phyloP scores from a whole-genome alignment of 1,139 yeast genomes.

The Spencermartinsiella ligniputridi region DNA sequence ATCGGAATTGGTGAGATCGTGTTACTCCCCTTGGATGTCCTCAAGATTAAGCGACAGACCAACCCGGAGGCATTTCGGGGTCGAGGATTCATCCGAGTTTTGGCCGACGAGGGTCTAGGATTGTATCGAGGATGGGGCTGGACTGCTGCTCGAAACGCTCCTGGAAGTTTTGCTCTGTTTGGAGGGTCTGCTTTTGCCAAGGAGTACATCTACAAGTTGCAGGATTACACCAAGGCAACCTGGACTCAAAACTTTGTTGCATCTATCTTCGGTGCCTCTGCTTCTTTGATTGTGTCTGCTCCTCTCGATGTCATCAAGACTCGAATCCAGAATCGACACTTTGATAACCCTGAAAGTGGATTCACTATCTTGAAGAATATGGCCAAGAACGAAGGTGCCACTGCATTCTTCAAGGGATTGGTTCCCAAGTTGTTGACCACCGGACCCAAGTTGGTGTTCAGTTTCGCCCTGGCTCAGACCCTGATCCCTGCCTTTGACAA shows the following conservation, averaged over 20 bases:
- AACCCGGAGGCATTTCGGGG: slow-evolving; percentile 98
- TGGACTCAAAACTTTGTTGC: slow-evolving; percentile 95
- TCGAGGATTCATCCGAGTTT: slow-evolving; percentile 84
- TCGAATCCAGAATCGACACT: slow-evolving; percentile 93
- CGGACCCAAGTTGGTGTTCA: slow-evolving; percentile 96
- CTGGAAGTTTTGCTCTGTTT: slow-evolving; percentile 94
- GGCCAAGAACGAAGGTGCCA: slow-evolving; percentile 71
- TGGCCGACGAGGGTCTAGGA: slow-evolving; percentile 87
- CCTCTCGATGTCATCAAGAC: slow-evolving; percentile 98
- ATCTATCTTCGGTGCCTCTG: slow-evolving; percentile 97
- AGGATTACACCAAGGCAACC: slow-evolving; percentile 85
- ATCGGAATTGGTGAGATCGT: slow-evolving; percentile 98
- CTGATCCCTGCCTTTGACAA: slow-evolving; percentile 94
- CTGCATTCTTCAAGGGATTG: slow-evolving; percentile 95
- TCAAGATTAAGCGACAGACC: slow-evolving; percentile 97
- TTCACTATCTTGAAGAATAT: slow-evolving; percentile 88
- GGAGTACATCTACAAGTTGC: slow-evolving; percentile 83
- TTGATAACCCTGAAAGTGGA: slow-evolving; percentile 94
- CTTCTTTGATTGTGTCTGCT: slow-evolving; percentile 93
- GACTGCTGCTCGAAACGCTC: slow-evolving; percentile 99
- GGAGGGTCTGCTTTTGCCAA: slow-evolving; percentile 99
- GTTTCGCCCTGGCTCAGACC: slow-evolving; percentile 94
- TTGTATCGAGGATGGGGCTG: slow-evolving; percentile 99
- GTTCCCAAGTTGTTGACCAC: slow-evolving; percentile 95
- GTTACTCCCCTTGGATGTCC: slow-evolving; percentile 88